These are phyloP conservation scores for Torulaspora pretoriensis DNA, from an alignment of 1,139 yeast species.

Conservation along the genomic window DNA sequence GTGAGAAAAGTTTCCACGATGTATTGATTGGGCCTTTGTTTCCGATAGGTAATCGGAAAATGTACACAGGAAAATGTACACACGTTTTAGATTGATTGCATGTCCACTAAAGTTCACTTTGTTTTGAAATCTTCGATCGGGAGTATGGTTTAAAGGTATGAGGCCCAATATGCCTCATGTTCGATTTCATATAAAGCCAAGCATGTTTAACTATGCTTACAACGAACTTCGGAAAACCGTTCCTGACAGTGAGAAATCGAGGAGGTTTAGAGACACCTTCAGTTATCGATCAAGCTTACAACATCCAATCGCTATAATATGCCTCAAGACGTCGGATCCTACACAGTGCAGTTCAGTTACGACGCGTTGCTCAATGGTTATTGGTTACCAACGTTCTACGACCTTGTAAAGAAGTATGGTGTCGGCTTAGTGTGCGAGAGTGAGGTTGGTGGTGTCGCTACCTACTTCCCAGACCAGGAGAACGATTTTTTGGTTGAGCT, in stretches of 20 bases:
- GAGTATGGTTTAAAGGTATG: too few species aligned
- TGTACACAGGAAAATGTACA: too few species aligned
- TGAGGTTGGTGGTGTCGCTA: neutral
- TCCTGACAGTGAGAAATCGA: neutral
- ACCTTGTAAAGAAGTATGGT: neutral
- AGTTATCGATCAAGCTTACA: neutral
- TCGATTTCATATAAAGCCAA: too few species aligned
- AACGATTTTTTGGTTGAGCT: neutral
- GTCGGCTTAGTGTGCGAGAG: conserved; percentile 1
- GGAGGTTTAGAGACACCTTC: neutral
- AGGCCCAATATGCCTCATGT: too few species aligned
- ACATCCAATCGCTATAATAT: neutral
- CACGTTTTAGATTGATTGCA: too few species aligned
- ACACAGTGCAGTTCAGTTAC: neutral
- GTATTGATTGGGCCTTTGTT: too few species aligned
- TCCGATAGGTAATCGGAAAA: too few species aligned
- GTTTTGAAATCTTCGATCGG: too few species aligned
- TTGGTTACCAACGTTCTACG: neutral
- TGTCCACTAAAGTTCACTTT: too few species aligned
- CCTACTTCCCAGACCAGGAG: conserved; percentile 1
- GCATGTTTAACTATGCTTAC: too few species aligned
- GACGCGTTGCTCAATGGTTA: neutral
- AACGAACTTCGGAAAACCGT: too few species aligned
- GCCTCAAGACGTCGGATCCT: neutral
- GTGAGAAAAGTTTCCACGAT: too few species aligned